A percentile compares a stretch with the other conserved stretches of the same genome.
phyloP scores from a whole-genome alignment of 2,329 filamentous ascomycete species.

The Trichocomaceae sp. region DNA sequence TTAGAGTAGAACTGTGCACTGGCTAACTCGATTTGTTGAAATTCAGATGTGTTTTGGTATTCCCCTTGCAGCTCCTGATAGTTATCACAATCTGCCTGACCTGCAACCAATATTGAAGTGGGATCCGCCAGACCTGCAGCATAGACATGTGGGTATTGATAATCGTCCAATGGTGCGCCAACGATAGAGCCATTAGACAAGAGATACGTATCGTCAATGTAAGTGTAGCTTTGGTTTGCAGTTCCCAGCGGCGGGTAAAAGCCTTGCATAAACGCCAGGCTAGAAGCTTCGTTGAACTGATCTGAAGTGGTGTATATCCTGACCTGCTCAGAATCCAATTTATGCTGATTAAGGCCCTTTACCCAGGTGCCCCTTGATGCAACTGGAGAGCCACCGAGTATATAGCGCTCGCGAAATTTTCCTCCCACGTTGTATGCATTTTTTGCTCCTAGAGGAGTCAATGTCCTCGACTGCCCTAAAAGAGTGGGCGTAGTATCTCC shows the following conservation, averaged over 20 bases:
- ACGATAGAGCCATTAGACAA: constrained; percentile 45
- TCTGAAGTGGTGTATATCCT: constrained; percentile 43
- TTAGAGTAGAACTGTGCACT: constrained; percentile 42
- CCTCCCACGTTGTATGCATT: constrained; percentile 47
- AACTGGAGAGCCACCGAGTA: constrained; percentile 25
- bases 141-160: constrained; percentile 51
- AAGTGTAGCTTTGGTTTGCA: constrained; percentile 26
- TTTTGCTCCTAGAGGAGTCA: constrained; percentile 52
- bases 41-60: constrained; percentile 40
- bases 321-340: constrained; percentile 42
- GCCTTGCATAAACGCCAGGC: constrained; percentile 57
- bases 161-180: constrained; percentile 47
- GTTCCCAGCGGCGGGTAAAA: constrained; percentile 49
- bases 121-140: constrained; percentile 42
- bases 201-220: constrained; percentile 31
- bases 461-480: constrained; percentile 28
- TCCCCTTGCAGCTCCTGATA: constrained; percentile 31
- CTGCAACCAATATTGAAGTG: constrained; percentile 45
- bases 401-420: constrained; percentile 49
- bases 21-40: constrained; percentile 30
- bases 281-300: constrained; percentile 46
- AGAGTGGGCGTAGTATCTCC: constrained; percentile 50
- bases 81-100: constrained; percentile 40
- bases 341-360: constrained; percentile 39
- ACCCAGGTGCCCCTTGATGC: constrained; percentile 32